Conservation (phyloP, 2,329 filamentous ascomycete genomes). For the Sporothrix variecibatus region DNA sequence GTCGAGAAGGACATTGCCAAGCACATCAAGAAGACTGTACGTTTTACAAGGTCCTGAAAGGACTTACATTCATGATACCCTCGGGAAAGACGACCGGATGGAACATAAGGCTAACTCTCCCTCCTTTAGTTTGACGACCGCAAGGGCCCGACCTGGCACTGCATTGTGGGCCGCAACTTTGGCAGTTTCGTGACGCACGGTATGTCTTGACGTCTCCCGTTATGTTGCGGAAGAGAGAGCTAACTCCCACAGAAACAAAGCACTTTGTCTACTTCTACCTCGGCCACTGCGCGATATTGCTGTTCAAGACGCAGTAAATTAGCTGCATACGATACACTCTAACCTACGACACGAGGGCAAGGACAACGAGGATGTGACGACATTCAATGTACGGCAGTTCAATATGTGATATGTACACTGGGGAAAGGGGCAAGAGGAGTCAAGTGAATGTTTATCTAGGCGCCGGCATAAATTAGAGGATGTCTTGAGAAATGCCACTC, state of each 20-base stretch:
- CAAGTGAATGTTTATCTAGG: background rate
- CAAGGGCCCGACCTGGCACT: slow-evolving; percentile 98
- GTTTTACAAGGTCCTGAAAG: no score
- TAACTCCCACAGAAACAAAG: slow-evolving; percentile 73
- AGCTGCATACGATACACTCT: background rate
- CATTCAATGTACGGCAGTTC: background rate
- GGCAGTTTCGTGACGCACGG: slow-evolving; percentile 98
- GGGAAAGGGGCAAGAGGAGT: background rate
- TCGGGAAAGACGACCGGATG: no score
- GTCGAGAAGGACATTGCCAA: slow-evolving; percentile 84
- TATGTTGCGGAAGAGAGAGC: background rate
- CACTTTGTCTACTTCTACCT: slow-evolving; percentile 99
- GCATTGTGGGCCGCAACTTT: slow-evolving; percentile 97
- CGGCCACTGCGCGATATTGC: slow-evolving; percentile 93
- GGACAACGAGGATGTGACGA: background rate
- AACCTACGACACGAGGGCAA: background rate
- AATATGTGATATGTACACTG: background rate
- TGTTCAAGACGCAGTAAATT: slow-evolving; percentile 96
- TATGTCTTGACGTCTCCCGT: slow-evolving; percentile 46
- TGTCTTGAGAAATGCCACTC: background rate
- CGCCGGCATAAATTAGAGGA: background rate
- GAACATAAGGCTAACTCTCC: background rate
- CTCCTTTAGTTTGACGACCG: slow-evolving; percentile 80
- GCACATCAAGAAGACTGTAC: slow-evolving; percentile 89
- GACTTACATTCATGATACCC: no score